Conservation (phyloP, 2,329 filamentous ascomycete genomes). For the Epichloe gansuensis region DNA sequence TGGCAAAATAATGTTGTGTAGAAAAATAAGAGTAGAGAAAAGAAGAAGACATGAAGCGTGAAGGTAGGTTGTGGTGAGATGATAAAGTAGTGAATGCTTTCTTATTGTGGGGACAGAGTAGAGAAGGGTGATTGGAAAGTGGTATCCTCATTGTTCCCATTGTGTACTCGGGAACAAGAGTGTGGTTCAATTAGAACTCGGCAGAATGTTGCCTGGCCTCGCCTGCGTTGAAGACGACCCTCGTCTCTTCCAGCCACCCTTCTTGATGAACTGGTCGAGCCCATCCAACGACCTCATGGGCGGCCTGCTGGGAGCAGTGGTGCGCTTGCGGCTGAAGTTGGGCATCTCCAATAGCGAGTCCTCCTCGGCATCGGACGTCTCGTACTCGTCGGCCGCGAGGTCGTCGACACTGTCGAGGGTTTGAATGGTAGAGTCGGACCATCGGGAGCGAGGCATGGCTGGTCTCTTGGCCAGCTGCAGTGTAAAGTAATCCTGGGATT, state of each 20-base stretch:
- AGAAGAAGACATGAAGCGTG: neutral
- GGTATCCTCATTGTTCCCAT: no score
- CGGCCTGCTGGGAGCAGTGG: conserved; percentile 20
- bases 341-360: conserved; percentile 13
- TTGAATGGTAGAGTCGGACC: conserved; percentile 32
- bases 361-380: conserved; percentile 10
- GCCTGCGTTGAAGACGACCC: conserved; percentile 27
- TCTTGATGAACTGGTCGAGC: conserved; percentile 30
- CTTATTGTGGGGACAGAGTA: no score
- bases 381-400: conserved; percentile 9
- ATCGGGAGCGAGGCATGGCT: conserved; percentile 24
- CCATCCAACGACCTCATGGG: conserved; percentile 25
- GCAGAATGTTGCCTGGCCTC: conserved; percentile 10
- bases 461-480: conserved; percentile 18
- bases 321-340: conserved; percentile 25
- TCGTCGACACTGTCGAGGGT: conserved; percentile 14
- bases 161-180: no score
- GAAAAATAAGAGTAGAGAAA: neutral
- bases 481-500: conserved; percentile 23
- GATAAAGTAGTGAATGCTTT: neutral
- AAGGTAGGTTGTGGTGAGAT: neutral
- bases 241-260: conserved; percentile 31
- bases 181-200: neutral
- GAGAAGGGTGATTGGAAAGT: no score
- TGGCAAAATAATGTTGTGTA: neutral